phyloP scores from a whole-genome alignment of 495 filamentous ascomycete species.

The Letharia lupina region DNA sequence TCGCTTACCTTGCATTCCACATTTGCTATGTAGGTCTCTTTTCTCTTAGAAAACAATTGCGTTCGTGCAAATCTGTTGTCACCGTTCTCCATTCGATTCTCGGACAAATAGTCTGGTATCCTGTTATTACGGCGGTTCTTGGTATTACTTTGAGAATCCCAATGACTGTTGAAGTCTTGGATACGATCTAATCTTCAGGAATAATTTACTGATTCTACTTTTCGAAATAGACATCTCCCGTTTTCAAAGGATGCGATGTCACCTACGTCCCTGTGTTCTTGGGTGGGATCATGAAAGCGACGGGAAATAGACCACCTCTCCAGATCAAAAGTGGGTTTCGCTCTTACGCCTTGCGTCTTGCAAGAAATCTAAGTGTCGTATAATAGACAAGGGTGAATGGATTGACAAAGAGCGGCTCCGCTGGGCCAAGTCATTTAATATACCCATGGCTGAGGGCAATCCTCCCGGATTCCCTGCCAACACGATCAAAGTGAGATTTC shows the following conservation, averaged over 20 bases:
- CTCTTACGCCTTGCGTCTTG: neutral
- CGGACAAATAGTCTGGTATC: neutral
- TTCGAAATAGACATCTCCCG: slow-evolving; percentile 46
- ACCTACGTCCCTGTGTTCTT: slow-evolving; percentile 62
- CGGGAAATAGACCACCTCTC: slow-evolving; percentile 55
- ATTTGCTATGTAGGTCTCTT: slow-evolving; percentile 43
- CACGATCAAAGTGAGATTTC: slow-evolving; percentile 35
- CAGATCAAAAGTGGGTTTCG: slow-evolving; percentile 53
- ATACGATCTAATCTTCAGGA: neutral
- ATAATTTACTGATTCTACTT: neutral
- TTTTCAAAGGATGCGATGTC: slow-evolving; percentile 52
- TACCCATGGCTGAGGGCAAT: slow-evolving; percentile 45
- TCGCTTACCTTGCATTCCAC: slow-evolving; percentile 61
- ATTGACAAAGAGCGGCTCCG: slow-evolving; percentile 51
- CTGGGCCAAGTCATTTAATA: slow-evolving; percentile 50
- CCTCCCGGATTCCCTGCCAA: slow-evolving; percentile 53
- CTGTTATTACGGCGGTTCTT: neutral
- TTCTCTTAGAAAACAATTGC: neutral
- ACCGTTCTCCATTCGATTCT: neutral
- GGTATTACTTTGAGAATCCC: neutral
- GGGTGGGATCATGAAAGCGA: slow-evolving; percentile 59
- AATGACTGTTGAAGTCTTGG: slow-evolving; percentile 9
- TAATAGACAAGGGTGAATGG: slow-evolving; percentile 59
- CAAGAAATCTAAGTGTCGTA: neutral
- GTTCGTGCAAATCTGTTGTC: no score